Base-by-base conservation (phyloP, 768 basidiomycete genomes). In the Panus rudis region DNA sequence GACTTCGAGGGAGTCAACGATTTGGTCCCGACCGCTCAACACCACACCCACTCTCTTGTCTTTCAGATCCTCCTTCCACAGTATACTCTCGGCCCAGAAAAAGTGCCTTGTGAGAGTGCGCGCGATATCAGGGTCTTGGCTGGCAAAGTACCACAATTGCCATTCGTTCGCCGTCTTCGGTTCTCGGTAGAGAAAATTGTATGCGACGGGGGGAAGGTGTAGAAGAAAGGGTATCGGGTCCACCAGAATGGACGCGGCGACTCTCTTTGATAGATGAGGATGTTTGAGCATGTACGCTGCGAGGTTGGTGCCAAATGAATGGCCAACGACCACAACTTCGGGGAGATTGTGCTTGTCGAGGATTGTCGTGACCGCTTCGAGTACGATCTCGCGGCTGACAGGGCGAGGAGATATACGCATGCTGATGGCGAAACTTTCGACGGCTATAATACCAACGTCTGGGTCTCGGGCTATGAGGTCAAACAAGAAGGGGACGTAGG, bases 61-160 rank as follows among this genome's bases (percentile, higher is more conserved):
- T 6, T 23, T 39, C 2, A 84, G 48, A 42, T 83, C 81, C 41
- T 77, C 78, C 49, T 64, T 70, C 72, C 78, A 84, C 21, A 82
- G 48, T 12, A 76, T 63, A 26, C 72, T 77, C 55, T 84, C 76
- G 23, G 67, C 55, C 82, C 82, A 84, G 52, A 81, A 83, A 54
- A 84, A 82, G 41, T 77, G 69, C 2, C 82, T 66, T 12, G 68
- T 64, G 13, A 84, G 66, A 30, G 76, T 69, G 3, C 76, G 68
- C 38, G 80, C 71, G 35, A 81, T 69, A 51, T 83, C 81, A 8
- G 78, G 63, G 49, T 84, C 82, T 10, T 74, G 71, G 43, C 73
- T 75, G 17, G 79, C 69, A 50, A 84, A 82, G 52, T 78, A 84
- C 76, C 79, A 82, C 39, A 84, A 50, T 59, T 79, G 67, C 78